phyloP scores from a whole-genome alignment of 148 eudicot species.

The Rhododendron ovatum region DNA sequence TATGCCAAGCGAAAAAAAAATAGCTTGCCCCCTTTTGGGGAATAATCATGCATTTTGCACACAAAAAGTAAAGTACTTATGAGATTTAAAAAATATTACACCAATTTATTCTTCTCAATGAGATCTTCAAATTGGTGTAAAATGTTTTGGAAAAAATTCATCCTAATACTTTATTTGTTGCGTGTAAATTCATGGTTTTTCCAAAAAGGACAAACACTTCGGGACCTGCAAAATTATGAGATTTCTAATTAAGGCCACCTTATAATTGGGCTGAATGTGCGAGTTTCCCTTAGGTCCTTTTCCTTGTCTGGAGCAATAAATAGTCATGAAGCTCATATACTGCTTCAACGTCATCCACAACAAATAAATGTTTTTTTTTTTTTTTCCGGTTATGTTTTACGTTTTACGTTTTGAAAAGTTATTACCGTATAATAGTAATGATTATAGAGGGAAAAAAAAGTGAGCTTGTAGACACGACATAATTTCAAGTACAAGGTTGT shows the following conservation, averaged over 20 bases:
- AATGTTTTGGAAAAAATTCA: not conserved
- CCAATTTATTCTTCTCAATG: not conserved
- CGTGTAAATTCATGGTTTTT: too few relatives aligned
- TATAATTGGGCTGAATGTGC: conserved; percentile 2
- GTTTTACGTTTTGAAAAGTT: not conserved
- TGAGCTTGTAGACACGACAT: not conserved
- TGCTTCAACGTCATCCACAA: too few relatives aligned
- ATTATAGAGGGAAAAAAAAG: not conserved
- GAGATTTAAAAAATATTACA: too few relatives aligned
- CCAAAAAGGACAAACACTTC: too few relatives aligned
- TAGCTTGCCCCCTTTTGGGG: too few relatives aligned
- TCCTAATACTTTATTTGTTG: too few relatives aligned
- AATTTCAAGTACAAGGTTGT: not conserved
- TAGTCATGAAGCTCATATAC: not conserved
- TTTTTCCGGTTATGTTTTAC: not conserved
- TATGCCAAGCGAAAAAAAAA: too few relatives aligned
- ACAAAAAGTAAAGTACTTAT: too few relatives aligned
- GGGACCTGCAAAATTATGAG: not conserved
- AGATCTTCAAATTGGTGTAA: not conserved
- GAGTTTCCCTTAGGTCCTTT: not conserved
- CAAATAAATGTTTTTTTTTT: not conserved
- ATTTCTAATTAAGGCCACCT: not conserved
- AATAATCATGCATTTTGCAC: too few relatives aligned
- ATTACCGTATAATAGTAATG: not conserved
- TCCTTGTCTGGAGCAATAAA: conserved; percentile 9